Percentiles rank a stretch among this genome's conserved stretches.
Conservation (phyloP, 208 protist genomes). For the Endotrypanum monterogeii region DNA sequence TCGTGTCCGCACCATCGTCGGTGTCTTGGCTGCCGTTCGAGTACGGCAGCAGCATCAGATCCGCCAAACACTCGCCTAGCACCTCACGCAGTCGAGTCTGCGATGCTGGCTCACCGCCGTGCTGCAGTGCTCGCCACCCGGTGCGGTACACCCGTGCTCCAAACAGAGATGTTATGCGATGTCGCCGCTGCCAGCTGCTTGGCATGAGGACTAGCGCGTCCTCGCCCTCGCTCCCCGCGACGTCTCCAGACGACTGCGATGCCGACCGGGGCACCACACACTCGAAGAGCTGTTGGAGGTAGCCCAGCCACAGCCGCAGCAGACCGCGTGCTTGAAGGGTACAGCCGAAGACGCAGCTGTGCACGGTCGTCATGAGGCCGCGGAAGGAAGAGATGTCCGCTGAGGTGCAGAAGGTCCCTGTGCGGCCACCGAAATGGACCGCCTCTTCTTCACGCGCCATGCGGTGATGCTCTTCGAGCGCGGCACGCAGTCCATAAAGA, state of each 20-base stretch:
- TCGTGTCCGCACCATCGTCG: conserved; percentile 24
- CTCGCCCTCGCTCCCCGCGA: conserved; percentile 1
- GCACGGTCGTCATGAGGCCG: conserved; percentile 47
- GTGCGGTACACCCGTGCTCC: conserved; percentile 33
- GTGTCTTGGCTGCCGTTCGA: conserved; percentile 18
- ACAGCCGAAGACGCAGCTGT: conserved; percentile 67
- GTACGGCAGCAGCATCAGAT: conserved; percentile 67
- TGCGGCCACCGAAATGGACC: conserved; percentile 48
- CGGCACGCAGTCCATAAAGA: conserved; percentile 44
- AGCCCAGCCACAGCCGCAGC: conserved; percentile 72
- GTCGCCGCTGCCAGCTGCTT: conserved; percentile 40
- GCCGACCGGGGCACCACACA: conserved; percentile 55
- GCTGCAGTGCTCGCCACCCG: conserved; percentile 49
- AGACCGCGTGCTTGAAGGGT: conserved; percentile 49
- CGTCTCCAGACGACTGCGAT: conserved; percentile 4
- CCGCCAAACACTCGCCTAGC: conserved; percentile 68
- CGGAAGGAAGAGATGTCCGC: conserved; percentile 53
- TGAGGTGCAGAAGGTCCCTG: conserved; percentile 61
- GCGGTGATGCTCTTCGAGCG: conserved; percentile 54
- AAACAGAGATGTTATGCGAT: conserved; percentile 30
- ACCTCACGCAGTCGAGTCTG: conserved; percentile 64
- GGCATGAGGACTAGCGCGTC: conserved; percentile 55
- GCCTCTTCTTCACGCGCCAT: conserved; percentile 40
- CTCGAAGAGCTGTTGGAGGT: conserved; percentile 68
- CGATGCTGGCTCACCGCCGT: conserved; percentile 39